Conservation (phyloP, 192 early-diverging fungal genomes). For the Podila verticillata region DNA sequence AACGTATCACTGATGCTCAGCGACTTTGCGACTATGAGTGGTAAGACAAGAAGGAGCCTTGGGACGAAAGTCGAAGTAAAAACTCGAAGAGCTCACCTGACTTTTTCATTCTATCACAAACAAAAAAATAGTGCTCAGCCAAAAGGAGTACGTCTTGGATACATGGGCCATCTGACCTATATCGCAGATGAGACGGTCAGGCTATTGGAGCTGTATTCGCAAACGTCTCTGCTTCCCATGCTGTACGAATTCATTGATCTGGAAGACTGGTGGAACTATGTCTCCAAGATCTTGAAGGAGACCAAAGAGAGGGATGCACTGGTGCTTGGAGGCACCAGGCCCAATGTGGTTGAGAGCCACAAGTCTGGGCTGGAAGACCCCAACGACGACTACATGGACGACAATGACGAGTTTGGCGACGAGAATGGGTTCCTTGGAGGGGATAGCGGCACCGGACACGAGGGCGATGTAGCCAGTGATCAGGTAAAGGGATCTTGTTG, state of each 20-base stretch:
- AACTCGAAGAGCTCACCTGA: neutral
- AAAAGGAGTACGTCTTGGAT: slow-evolving; percentile 92
- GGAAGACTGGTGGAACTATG: slow-evolving; percentile 64
- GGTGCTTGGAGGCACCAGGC: slow-evolving; percentile 60
- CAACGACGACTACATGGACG: slow-evolving; percentile 68
- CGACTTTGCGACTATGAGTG: slow-evolving; percentile 83
- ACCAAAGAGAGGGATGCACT: slow-evolving; percentile 56
- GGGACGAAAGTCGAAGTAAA: neutral
- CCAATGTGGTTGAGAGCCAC: slow-evolving; percentile 56
- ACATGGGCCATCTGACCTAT: slow-evolving; percentile 98
- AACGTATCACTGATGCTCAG: slow-evolving; percentile 87
- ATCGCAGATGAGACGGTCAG: slow-evolving; percentile 96
- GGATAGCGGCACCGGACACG: slow-evolving; percentile 54
- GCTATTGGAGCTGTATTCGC: slow-evolving; percentile 76
- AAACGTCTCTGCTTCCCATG: slow-evolving; percentile 32
- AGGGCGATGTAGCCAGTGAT: slow-evolving; percentile 72
- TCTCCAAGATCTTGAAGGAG: slow-evolving; percentile 56
- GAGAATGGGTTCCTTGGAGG: slow-evolving; percentile 67
- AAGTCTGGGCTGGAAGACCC: slow-evolving; percentile 47
- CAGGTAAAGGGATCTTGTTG: slow-evolving; percentile 54
- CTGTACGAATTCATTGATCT: slow-evolving; percentile 57
- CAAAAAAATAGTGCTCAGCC: slow-evolving; percentile 68
- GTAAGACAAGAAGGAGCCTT: slow-evolving; percentile 58
- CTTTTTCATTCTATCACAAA: neutral
- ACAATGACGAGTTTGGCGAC: slow-evolving; percentile 58